A percentile compares a stretch with the other conserved stretches of the same genome.
phyloP scores from a whole-genome alignment of 148 eudicot genomes.

The Fagopyrum homotropicum region DNA sequence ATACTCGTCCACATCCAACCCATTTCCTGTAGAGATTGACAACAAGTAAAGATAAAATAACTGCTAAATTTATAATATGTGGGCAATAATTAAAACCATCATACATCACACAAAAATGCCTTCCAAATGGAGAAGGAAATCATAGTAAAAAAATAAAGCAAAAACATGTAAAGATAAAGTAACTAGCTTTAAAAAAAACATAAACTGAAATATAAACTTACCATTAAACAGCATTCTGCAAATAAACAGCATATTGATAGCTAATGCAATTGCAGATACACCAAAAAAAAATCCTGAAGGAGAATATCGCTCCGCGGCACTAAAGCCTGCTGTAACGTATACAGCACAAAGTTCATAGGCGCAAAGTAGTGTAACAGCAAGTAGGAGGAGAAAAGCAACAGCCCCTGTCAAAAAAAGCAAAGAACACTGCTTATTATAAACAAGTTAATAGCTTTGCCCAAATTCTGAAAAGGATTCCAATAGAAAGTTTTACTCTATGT shows the following conservation, averaged over 20 bases:
- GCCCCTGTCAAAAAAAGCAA: slow-evolving; percentile 51
- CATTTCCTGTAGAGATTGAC: slow-evolving; percentile 60
- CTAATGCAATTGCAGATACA: slow-evolving; percentile 96
- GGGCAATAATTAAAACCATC: slow-evolving; percentile 7
- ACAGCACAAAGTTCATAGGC: slow-evolving; percentile 97
- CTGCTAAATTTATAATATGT: not conserved
- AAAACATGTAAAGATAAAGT: not conserved
- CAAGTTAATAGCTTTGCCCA: not conserved
- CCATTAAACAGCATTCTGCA: slow-evolving; percentile 99
- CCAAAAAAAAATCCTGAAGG: slow-evolving; percentile 99
- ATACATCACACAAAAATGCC: not conserved
- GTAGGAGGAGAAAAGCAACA: slow-evolving; percentile 87
- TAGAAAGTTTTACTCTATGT: not conserved
- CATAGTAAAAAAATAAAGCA: not conserved
- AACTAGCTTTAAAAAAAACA: not conserved
- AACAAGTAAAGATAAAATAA: not conserved
- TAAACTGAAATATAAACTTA: slow-evolving; percentile 22
- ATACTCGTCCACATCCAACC: slow-evolving; percentile 93
- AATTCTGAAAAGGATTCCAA: not conserved
- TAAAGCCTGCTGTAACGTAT: slow-evolving; percentile 89
- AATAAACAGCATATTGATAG: slow-evolving; percentile 96
- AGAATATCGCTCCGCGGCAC: slow-evolving; percentile 74
- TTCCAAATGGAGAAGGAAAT: not conserved
- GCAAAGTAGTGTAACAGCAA: slow-evolving; percentile 89
- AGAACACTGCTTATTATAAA: not conserved